A percentile compares a stretch with the other conserved stretches of the same genome.
These are phyloP conservation scores for Hypoxylon sp. DNA, from an alignment of 2,329 filamentous ascomycete genomes.

Conservation along the genomic window DNA sequence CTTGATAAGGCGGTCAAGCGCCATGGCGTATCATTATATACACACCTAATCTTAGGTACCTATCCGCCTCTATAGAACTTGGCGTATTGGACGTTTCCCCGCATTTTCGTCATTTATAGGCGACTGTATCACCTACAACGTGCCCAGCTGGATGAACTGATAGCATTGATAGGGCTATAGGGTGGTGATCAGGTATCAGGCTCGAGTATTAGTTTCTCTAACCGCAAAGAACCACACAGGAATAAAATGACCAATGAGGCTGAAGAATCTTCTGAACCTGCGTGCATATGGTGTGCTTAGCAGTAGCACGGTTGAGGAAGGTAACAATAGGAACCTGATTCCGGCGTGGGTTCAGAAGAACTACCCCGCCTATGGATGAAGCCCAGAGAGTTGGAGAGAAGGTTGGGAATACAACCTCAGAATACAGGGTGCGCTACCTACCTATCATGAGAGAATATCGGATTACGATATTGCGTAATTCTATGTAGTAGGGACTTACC, in stretches of 20 bases:
- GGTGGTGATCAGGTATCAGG: neutral
- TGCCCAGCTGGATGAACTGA: conserved; percentile 20
- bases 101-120: conserved; percentile 26
- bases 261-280: neutral
- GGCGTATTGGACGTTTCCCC: conserved; percentile 24
- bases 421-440: neutral
- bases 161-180: conserved; percentile 23
- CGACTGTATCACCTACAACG: conserved; percentile 17
- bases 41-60: too few relatives aligned
- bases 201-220: neutral
- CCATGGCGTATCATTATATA: conserved; percentile 25
- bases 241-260: conserved; percentile 24
- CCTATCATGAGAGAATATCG: neutral
- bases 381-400: conserved; percentile 16
- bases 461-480: neutral
- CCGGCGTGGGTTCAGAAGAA: conserved; percentile 8
- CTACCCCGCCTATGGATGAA: conserved; percentile 28
- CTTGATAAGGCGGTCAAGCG: neutral
- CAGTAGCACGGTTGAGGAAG: conserved; percentile 36
- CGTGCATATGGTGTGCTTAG: conserved; percentile 25
- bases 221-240: neutral
- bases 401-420: neutral
- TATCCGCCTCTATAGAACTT: conserved; percentile 12
- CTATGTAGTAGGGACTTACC: too few relatives aligned
- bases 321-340: conserved; percentile 15